Percentiles rank a stretch among this genome's conserved stretches.
phyloP scores from a whole-genome alignment of 768 basidiomycete species.

The Boletellus ananas region DNA sequence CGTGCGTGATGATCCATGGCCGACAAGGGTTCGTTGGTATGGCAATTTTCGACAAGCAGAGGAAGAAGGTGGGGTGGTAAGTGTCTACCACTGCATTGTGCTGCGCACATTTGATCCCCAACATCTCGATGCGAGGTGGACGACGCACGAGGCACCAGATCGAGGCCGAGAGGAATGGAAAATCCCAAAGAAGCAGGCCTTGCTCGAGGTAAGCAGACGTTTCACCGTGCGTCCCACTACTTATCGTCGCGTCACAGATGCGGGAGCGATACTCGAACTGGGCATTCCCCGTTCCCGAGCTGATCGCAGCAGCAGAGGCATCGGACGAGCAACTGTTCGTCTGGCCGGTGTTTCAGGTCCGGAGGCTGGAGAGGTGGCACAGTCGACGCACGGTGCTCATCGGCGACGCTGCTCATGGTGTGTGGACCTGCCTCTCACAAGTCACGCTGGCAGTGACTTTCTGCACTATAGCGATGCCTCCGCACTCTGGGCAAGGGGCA shows the following conservation, averaged over 20 bases:
- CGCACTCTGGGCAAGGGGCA: slow-evolving; percentile 31
- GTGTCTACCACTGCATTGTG: neutral
- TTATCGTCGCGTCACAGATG: slow-evolving; percentile 13
- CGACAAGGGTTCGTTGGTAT: slow-evolving; percentile 28
- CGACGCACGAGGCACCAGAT: slow-evolving; percentile 25
- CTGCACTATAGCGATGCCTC: slow-evolving; percentile 25
- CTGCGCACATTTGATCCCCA: neutral
- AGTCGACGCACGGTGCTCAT: slow-evolving; percentile 26
- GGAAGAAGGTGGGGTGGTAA: slow-evolving; percentile 24
- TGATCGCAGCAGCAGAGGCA: slow-evolving; percentile 20
- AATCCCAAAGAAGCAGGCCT: slow-evolving; percentile 17
- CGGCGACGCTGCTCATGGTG: slow-evolving; percentile 33
- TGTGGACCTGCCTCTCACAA: neutral
- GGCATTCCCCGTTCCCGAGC: slow-evolving; percentile 28
- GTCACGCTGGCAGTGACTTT: neutral
- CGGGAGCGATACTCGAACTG: slow-evolving; percentile 24
- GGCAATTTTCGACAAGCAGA: slow-evolving; percentile 23
- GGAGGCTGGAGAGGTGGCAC: slow-evolving; percentile 24
- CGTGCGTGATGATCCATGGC: slow-evolving; percentile 30
- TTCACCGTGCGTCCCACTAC: neutral
- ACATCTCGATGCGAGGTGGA: slow-evolving; percentile 21
- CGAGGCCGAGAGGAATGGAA: slow-evolving; percentile 30
- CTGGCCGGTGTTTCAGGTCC: slow-evolving; percentile 28
- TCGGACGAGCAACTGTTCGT: slow-evolving; percentile 17
- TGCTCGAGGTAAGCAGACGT: slow-evolving; percentile 13